Evolutionary conservation across 805 yeast genomes (phyloP).

Genomic region (Zygoascus ofunaensis): DNA sequence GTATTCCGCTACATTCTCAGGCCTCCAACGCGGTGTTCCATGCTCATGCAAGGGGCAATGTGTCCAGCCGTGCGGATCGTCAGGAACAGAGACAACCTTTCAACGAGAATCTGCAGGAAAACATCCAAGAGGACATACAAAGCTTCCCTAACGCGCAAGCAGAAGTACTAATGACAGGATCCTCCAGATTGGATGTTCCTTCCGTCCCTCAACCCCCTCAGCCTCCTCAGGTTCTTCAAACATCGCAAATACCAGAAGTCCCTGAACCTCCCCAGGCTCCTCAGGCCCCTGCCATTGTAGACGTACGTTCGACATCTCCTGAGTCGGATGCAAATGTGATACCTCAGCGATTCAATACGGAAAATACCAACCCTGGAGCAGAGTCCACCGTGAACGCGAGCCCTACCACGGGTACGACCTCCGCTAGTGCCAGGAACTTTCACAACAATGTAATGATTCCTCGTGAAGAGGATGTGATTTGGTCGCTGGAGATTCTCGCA

Average conservation of each 20-base stretch:
- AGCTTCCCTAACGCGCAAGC: background rate
- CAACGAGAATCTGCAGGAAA: background rate
- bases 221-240: background rate
- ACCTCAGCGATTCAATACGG: background rate
- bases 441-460: slow-evolving; percentile 73
- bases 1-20: slow-evolving; percentile 15
- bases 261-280: background rate
- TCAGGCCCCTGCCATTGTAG: background rate
- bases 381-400: background rate
- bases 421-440: slow-evolving; percentile 33
- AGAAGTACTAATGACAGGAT: background rate
- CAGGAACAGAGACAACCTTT: no score
- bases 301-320: background rate
- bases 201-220: slow-evolving; percentile 1
- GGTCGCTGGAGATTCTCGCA: slow-evolving; percentile 88
- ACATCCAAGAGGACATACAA: background rate
- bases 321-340: background rate
- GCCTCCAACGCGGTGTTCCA: slow-evolving; percentile 19
- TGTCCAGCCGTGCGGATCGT: background rate
- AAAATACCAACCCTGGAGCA: background rate
- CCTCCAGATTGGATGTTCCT: background rate
- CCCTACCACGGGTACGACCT: background rate
- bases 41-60: slow-evolving; percentile 12
- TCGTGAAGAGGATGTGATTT: slow-evolving; percentile 83
- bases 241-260: background rate